Evolutionary conservation across 176 grass and related monocot genomes (phyloP).

Genomic region (Aegilops tauschii): DNA sequence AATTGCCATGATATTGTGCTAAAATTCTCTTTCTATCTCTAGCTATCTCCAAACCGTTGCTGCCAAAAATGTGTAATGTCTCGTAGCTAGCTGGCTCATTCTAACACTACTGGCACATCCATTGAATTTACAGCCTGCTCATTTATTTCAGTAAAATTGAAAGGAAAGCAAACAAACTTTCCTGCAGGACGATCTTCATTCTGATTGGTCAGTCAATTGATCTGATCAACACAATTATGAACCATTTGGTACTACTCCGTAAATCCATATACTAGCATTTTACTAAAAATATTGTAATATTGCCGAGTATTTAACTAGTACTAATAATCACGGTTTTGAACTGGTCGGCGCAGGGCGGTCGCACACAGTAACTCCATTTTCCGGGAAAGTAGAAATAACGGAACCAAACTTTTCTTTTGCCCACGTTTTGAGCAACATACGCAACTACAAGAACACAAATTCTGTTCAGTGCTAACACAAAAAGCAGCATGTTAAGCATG

Average conservation of each 20-base stretch:
- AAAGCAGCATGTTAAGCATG: neutral
- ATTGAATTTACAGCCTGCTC: neutral
- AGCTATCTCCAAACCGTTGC: neutral
- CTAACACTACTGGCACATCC: neutral
- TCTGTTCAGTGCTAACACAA: neutral
- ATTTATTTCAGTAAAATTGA: neutral
- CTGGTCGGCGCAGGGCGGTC: neutral
- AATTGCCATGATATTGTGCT: neutral
- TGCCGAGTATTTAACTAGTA: neutral
- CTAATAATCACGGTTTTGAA: neutral
- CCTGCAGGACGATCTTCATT: neutral
- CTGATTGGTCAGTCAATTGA: neutral
- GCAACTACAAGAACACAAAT: slow-evolving; percentile 18
- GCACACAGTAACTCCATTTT: neutral
- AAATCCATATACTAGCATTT: neutral
- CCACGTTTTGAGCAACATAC: neutral
- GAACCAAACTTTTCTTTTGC: neutral
- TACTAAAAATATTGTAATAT: neutral
- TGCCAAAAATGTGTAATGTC: slow-evolving; percentile 13
- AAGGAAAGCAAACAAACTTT: neutral
- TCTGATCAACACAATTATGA: neutral
- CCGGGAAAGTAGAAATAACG: neutral
- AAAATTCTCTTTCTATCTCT: neutral
- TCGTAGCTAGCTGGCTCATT: neutral
- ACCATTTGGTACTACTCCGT: neutral